Conservation (phyloP, 2,329 filamentous ascomycete genomes). For the Pleomassaria siparia region DNA sequence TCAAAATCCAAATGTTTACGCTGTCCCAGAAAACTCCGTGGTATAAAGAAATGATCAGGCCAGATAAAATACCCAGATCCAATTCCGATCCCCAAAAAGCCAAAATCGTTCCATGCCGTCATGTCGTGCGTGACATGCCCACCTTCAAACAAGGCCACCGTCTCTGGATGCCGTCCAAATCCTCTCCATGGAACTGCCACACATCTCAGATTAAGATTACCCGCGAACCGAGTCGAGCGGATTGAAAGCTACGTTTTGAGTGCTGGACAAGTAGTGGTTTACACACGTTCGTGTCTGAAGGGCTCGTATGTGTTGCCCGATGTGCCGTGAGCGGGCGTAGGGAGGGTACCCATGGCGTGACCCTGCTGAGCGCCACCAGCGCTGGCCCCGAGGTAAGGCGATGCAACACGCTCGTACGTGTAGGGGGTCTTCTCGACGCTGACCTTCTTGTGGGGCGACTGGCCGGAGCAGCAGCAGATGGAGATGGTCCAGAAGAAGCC, state of each 20-base stretch:
- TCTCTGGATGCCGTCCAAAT: too few relatives aligned
- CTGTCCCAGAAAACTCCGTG: conserved; percentile 4
- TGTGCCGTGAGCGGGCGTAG: conserved; percentile 20
- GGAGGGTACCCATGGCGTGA: conserved; percentile 8
- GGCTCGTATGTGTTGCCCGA: conserved; percentile 46
- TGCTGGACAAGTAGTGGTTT: conserved; percentile 2
- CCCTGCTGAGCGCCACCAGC: conserved; percentile 23
- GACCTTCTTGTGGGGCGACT: conserved; percentile 50
- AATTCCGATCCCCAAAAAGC: too few relatives aligned
- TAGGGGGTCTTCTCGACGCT: conserved; percentile 63
- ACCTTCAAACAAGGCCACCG: not conserved
- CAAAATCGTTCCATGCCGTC: not conserved
- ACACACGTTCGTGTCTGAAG: conserved; percentile 40
- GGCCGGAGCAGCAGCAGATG: conserved; percentile 86
- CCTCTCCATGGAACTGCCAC: too few relatives aligned
- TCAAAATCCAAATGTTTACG: not conserved
- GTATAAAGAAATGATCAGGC: conserved; percentile 12
- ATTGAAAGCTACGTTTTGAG: not conserved
- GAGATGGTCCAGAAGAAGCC: conserved; percentile 89
- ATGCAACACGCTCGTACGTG: conserved; percentile 59
- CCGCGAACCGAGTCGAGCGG: not conserved
- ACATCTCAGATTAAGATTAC: conserved; percentile 2
- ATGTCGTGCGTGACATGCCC: not conserved
- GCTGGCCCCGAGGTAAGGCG: conserved; percentile 43
- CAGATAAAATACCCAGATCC: not conserved